Conservation (phyloP, 352 stramenopile species). For the Phytophthora niederhauseri region DNA sequence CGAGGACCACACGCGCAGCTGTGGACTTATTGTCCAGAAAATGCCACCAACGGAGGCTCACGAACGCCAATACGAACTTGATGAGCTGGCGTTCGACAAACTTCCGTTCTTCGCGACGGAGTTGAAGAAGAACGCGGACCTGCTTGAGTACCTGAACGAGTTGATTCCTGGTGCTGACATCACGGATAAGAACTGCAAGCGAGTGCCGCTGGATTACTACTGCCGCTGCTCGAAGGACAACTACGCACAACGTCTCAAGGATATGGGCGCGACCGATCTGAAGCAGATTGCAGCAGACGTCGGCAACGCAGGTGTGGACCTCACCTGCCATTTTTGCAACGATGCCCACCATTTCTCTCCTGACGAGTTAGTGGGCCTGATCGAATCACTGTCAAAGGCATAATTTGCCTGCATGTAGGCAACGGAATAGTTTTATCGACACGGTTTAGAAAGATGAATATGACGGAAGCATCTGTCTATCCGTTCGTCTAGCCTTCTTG, state of each 20-base stretch:
- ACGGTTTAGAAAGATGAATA: slow-evolving; percentile 31
- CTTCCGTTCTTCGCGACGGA: slow-evolving; percentile 48
- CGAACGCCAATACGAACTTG: slow-evolving; percentile 64
- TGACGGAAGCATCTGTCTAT: slow-evolving; percentile 33
- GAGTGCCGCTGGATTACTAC: slow-evolving; percentile 80
- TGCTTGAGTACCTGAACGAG: slow-evolving; percentile 78
- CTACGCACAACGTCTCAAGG: slow-evolving; percentile 58
- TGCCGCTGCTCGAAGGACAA: slow-evolving; percentile 83
- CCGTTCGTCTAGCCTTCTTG: slow-evolving; percentile 93
- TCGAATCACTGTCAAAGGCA: slow-evolving; percentile 35
- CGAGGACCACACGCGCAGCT: slow-evolving; percentile 59
- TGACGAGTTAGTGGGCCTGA: slow-evolving; percentile 48
- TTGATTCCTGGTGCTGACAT: slow-evolving; percentile 76
- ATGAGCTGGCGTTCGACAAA: slow-evolving; percentile 69
- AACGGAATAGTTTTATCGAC: slow-evolving; percentile 36
- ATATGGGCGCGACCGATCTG: slow-evolving; percentile 58
- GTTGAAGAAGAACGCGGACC: slow-evolving; percentile 55
- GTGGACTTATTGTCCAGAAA: slow-evolving; percentile 83
- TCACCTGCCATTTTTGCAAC: slow-evolving; percentile 90
- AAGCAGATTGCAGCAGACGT: slow-evolving; percentile 55
- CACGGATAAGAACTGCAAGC: slow-evolving; percentile 56
- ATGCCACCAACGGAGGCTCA: slow-evolving; percentile 67
- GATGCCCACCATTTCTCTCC: slow-evolving; percentile 71
- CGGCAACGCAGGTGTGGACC: slow-evolving; percentile 58
- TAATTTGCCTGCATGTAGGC: slow-evolving; percentile 17